These are phyloP conservation scores for Trichophyton equinum DNA, from an alignment of 2,329 filamentous ascomycete species.

Conservation along the genomic window DNA sequence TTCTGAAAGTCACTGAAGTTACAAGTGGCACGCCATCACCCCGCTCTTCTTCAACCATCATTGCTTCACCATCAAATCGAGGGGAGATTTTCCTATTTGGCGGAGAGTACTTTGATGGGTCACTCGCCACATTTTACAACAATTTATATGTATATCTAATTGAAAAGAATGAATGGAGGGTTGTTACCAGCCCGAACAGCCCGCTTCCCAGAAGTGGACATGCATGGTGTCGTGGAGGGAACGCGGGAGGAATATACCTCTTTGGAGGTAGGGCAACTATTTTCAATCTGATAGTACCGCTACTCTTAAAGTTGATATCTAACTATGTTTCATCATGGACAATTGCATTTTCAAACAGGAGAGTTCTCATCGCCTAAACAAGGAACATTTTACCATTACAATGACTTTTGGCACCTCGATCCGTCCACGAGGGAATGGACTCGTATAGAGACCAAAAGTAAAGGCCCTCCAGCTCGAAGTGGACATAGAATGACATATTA, in stretches of 20 bases:
- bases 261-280: slow-evolving; percentile 52
- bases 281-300: background rate
- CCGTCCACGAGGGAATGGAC: slow-evolving; percentile 78
- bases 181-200: slow-evolving; percentile 79
- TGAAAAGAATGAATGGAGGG: slow-evolving; percentile 78
- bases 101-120: slow-evolving; percentile 91
- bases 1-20: slow-evolving; percentile 82
- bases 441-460: slow-evolving; percentile 60
- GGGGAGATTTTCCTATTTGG: slow-evolving; percentile 88
- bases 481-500: slow-evolving; percentile 94
- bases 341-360: slow-evolving; percentile 27
- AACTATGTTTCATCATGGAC: background rate
- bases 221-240: slow-evolving; percentile 84
- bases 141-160: slow-evolving; percentile 59
- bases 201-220: slow-evolving; percentile 84
- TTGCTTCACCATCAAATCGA: slow-evolving; percentile 72
- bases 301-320: background rate
- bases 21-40: slow-evolving; percentile 60
- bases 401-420: slow-evolving; percentile 93
- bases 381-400: slow-evolving; percentile 98
- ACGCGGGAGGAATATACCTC: slow-evolving; percentile 72
- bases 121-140: slow-evolving; percentile 60
- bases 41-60: slow-evolving; percentile 65
- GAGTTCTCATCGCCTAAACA: slow-evolving; percentile 96
- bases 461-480: slow-evolving; percentile 71